Evolutionary conservation across 495 filamentous ascomycete species (phyloP).

Genomic region (Xylaria flabelliformis): DNA sequence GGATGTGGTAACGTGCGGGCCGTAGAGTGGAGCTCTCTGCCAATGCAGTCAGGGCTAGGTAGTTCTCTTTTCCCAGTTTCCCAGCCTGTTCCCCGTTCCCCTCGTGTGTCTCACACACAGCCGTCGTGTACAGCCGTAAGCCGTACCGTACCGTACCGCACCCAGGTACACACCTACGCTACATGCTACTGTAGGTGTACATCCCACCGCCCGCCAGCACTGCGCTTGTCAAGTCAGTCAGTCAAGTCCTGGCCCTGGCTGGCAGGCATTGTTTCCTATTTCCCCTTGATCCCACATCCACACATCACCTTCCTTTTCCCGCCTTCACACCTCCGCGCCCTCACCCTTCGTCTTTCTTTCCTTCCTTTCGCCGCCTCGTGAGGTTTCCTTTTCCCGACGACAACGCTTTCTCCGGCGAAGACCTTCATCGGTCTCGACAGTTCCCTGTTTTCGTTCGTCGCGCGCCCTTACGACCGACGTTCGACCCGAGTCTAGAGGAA

Average conservation of each 20-base stretch:
- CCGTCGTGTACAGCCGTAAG: constrained; percentile 4
- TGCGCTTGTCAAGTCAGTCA: neutral
- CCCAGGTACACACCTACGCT: neutral
- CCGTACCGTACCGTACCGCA: constrained; percentile 19
- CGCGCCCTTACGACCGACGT: constrained; percentile 30
- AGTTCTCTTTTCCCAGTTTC: constrained; percentile 3
- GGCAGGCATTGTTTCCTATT: constrained; percentile 26
- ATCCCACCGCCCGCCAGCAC: neutral
- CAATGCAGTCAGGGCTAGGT: neutral
- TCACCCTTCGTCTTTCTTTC: constrained; percentile 29
- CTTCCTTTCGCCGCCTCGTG: constrained; percentile 30
- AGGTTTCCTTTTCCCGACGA: constrained; percentile 29
- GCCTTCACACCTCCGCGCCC: constrained; percentile 22
- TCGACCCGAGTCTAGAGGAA: constrained; percentile 29
- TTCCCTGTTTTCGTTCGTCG: constrained; percentile 27
- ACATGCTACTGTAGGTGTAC: neutral
- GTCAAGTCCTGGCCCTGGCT: neutral
- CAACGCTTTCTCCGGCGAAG: constrained; percentile 26
- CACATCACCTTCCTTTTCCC: constrained; percentile 27
- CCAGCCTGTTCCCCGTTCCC: neutral
- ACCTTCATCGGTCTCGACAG: constrained; percentile 30
- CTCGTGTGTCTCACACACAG: constrained; percentile 13
- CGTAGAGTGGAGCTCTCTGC: constrained; percentile 20
- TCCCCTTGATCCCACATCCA: constrained; percentile 24
- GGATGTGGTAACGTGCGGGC: constrained; percentile 16